A percentile compares a stretch with the other conserved stretches of the same genome.
phyloP scores from a whole-genome alignment of 345 rosid genomes.

The Ailanthus altissimus region DNA sequence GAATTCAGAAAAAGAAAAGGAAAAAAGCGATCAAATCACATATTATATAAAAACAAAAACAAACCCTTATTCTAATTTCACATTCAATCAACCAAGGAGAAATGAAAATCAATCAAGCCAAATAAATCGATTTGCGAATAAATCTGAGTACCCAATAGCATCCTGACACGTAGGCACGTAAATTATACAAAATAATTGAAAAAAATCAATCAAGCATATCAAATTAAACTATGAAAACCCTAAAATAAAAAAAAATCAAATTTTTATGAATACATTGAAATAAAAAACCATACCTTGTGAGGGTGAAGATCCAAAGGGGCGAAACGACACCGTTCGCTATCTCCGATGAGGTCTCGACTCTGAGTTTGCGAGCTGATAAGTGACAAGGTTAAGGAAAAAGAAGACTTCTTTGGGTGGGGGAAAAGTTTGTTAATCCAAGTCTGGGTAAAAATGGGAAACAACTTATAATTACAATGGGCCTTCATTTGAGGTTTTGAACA shows the following conservation, averaged over 20 bases:
- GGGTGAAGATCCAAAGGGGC: background rate
- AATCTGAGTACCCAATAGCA: background rate
- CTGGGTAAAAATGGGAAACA: background rate
- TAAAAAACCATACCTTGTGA: background rate
- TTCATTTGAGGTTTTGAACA: background rate
- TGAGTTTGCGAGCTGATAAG: background rate
- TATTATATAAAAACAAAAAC: background rate
- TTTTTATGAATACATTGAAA: background rate
- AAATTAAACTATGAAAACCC: background rate
- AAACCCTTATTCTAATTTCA: background rate
- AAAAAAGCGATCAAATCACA: background rate
- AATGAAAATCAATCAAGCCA: background rate
- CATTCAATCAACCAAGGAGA: background rate
- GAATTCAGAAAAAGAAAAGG: background rate
- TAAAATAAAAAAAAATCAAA: background rate
- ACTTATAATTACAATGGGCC: background rate
- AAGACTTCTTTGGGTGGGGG: background rate
- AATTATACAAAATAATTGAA: background rate
- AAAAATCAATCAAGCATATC: background rate
- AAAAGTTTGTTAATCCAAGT: no score
- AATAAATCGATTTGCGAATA: background rate
- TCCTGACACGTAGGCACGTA: background rate
- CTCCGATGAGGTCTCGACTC: background rate
- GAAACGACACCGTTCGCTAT: background rate
- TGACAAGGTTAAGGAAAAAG: background rate